Percentiles rank a stretch among this genome's conserved stretches.
Evolutionary conservation across 192 early-diverging fungal species (phyloP).

Genomic region (Backusella circina): DNA sequence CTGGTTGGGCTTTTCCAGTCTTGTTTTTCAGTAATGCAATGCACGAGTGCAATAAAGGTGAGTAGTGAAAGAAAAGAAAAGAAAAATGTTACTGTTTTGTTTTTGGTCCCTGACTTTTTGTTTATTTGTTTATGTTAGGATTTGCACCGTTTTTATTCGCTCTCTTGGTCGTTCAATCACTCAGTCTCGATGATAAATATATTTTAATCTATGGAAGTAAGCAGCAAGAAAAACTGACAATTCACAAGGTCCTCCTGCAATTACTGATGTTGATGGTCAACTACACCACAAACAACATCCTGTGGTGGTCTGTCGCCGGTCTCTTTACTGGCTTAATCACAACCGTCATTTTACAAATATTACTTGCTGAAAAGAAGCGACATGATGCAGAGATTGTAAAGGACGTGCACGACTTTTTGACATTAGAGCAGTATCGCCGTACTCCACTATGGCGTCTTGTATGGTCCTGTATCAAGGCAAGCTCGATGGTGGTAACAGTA

Average conservation of each 20-base stretch:
- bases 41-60: constrained; percentile 54
- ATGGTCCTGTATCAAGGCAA: constrained; percentile 15
- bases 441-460: constrained; percentile 24
- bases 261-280: constrained; percentile 44
- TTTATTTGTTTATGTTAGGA: constrained; percentile 24
- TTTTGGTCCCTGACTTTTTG: not conserved
- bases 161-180: constrained; percentile 42
- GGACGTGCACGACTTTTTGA: not conserved
- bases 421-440: constrained; percentile 15
- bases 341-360: constrained; percentile 25
- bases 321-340: constrained; percentile 40
- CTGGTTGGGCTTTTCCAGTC: constrained; percentile 41
- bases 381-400: not conserved
- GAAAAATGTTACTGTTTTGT: not conserved
- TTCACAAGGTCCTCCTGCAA: constrained; percentile 38
- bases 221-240: constrained; percentile 22
- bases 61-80: constrained; percentile 6
- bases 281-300: constrained; percentile 38
- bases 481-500: not conserved
- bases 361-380: not conserved
- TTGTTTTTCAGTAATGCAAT: constrained; percentile 50
- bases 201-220: constrained; percentile 26
- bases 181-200: constrained; percentile 38
- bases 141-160: constrained; percentile 48
- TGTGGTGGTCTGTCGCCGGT: constrained; percentile 54